Evolutionary conservation across 2,329 filamentous ascomycete species (phyloP), one percentile per base, ranked within the genome.

Genomic region (Calonectria henricotiae): DNA sequence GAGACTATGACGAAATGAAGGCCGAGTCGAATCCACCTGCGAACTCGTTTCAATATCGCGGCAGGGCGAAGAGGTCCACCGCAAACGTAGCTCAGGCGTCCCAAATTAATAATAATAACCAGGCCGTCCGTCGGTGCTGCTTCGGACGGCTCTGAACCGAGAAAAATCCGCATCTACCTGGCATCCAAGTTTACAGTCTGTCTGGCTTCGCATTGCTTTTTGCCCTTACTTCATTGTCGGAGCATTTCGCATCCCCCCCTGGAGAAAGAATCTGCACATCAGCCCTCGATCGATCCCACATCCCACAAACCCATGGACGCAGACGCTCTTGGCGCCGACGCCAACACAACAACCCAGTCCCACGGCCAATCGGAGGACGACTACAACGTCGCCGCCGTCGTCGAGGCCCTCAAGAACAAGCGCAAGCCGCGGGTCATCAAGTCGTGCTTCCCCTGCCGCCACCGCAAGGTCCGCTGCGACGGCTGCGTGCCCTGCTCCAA

Each of bases 401-500:
- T 55, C n/a, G n/a, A 55, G n/a, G 51, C 12, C 9, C 51, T 55
- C n/a, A 23, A 23, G 51, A 37, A 37, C 32, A 55, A 55, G 32
- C 51, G 51, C 30, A 55, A 55, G 51, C 51, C 51, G n/a, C 51
- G 51, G n/a, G 32, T 12, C n/a, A 37, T 55, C 51, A 55, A 55
- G 11, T 55, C 51, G 1, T 55, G 51, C 32, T 55, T 55, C 51
- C 51, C 51, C 15, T 55, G 51, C 51, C 51, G 51, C n/a, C 51
- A 55, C n/a, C 51, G 51, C n/a, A 55, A 55, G 8, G 51, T 55
- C 17, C 51, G 51, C 32, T 55, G 51, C 51, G 51, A 55, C 32
- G 51, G 51, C 27, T 55, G 32, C 32, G 51, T 55, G 30, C 51
- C 51, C 32, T 55, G 51, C 32, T 55, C 51, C n/a, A 55, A 37